Conservation (phyloP, 805 yeast species). For the Schizosaccharomyces osmophilus region DNA sequence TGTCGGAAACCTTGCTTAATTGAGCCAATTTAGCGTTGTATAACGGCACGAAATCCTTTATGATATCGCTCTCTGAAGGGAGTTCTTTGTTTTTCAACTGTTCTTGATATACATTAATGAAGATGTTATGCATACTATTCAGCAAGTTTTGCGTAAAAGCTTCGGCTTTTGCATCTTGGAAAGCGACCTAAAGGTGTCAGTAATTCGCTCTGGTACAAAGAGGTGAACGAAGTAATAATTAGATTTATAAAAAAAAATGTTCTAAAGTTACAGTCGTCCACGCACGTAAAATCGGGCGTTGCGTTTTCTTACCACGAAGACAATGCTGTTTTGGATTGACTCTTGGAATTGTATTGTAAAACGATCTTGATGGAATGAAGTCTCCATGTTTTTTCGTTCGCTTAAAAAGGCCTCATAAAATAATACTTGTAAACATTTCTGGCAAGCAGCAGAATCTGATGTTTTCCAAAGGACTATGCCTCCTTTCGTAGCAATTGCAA, state of each 20-base stretch:
- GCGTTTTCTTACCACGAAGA: conserved; percentile 12
- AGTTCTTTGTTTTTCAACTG: conserved; percentile 9
- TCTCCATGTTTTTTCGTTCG: conserved; percentile 4
- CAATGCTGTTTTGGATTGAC: conserved; percentile 21
- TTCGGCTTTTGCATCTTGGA: conserved; percentile 9
- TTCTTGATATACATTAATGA: conserved; percentile 13
- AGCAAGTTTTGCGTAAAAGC: conserved; percentile 6
- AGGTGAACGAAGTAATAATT: background rate
- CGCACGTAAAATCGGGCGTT: no score
- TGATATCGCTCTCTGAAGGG: background rate
- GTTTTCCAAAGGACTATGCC: conserved; percentile 29
- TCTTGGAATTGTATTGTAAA: conserved; percentile 21
- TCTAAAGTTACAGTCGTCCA: background rate
- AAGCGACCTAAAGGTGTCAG: conserved; percentile 14
- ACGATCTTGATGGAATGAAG: conserved; percentile 9
- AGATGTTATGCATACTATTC: conserved; percentile 9
- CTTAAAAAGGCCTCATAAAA: conserved; percentile 26
- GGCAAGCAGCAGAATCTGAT: conserved; percentile 14
- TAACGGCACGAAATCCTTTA: background rate
- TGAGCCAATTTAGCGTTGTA: background rate
- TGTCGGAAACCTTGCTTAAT: background rate
- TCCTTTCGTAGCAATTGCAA: conserved; percentile 25
- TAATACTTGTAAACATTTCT: conserved; percentile 21
- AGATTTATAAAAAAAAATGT: background rate
- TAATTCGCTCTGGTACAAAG: conserved; percentile 14